Evolutionary conservation across 2,329 filamentous ascomycete genomes (phyloP).

Genomic region (Beauveria asiatica): DNA sequence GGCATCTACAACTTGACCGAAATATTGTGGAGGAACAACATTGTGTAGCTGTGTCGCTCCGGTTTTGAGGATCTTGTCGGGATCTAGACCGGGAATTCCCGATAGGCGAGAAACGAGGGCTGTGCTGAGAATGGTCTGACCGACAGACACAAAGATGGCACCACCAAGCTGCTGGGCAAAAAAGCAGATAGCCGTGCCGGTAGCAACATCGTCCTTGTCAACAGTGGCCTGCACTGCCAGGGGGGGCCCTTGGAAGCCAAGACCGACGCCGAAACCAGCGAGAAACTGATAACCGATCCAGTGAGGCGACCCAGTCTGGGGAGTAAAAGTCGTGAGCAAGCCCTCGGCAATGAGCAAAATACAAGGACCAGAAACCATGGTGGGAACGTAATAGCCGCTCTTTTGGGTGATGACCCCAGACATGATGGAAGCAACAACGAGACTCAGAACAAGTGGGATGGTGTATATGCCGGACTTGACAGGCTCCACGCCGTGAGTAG

Average conservation of each 20-base stretch:
- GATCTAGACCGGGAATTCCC: constrained; percentile 34
- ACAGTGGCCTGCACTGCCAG: constrained; percentile 50
- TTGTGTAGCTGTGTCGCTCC: constrained; percentile 53
- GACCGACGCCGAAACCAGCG: constrained; percentile 49
- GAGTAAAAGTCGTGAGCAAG: constrained; percentile 47
- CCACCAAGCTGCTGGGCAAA: constrained; percentile 53
- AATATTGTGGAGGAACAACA: constrained; percentile 39
- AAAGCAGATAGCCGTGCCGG: constrained; percentile 46
- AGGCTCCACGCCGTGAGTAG: constrained; percentile 42
- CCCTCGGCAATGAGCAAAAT: constrained; percentile 46
- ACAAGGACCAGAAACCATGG: constrained; percentile 43
- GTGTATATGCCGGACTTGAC: constrained; percentile 49
- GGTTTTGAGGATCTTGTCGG: constrained; percentile 33
- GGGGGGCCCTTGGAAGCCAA: constrained; percentile 48
- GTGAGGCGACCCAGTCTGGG: constrained; percentile 35
- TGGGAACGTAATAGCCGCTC: constrained; percentile 52
- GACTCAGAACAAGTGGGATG: constrained; percentile 46
- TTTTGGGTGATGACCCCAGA: constrained; percentile 41
- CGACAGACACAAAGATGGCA: constrained; percentile 49
- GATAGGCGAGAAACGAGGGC: constrained; percentile 31
- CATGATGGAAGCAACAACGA: constrained; percentile 43
- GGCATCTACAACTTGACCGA: constrained; percentile 46
- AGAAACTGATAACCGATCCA: constrained; percentile 56
- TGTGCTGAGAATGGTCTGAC: constrained; percentile 44
- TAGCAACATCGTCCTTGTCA: constrained; percentile 42